These are phyloP conservation scores for Sporothrix pseudoabietina DNA, from an alignment of 2,329 filamentous ascomycete species.

Conservation along the genomic window DNA sequence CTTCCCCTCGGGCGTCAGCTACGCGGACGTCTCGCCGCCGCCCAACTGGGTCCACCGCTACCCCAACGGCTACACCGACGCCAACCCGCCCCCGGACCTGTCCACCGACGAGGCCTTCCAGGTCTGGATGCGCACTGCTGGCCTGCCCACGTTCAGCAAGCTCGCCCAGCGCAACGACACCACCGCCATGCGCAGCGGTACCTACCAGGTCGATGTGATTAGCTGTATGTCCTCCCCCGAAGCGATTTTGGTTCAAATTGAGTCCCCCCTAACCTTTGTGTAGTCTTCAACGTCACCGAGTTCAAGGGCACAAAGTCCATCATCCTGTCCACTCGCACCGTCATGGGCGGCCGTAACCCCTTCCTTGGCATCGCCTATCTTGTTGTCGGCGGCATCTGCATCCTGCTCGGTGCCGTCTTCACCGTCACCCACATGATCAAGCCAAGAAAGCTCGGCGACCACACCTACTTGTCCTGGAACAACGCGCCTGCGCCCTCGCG, in stretches of 20 bases:
- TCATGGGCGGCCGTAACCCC: slow-evolving; percentile 92
- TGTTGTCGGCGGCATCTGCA: slow-evolving; percentile 89
- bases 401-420: slow-evolving; percentile 84
- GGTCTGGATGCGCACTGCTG: slow-evolving; percentile 98
- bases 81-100: slow-evolving; percentile 69
- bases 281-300: slow-evolving; percentile 76
- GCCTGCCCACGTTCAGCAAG: slow-evolving; percentile 92
- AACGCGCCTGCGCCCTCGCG: slow-evolving; percentile 52
- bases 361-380: slow-evolving; percentile 97
- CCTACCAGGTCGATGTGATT: slow-evolving; percentile 74
- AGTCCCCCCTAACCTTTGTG: too few relatives aligned
- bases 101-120: slow-evolving; percentile 82
- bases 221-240: slow-evolving; percentile 63
- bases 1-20: slow-evolving; percentile 61
- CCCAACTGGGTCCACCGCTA: slow-evolving; percentile 80
- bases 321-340: slow-evolving; percentile 82
- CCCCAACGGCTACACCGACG: slow-evolving; percentile 67
- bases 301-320: slow-evolving; percentile 91
- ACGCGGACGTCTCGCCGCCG: slow-evolving; percentile 71
- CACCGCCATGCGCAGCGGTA: slow-evolving; percentile 66
- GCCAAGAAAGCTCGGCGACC: slow-evolving; percentile 95
- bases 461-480: slow-evolving; percentile 97
- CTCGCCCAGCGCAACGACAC: slow-evolving; percentile 81
- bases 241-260: too few relatives aligned
- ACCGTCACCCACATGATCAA: slow-evolving; percentile 88